Evolutionary conservation across 2,329 filamentous ascomycete species (phyloP).

Genomic region (Cyphellophora europaea): DNA sequence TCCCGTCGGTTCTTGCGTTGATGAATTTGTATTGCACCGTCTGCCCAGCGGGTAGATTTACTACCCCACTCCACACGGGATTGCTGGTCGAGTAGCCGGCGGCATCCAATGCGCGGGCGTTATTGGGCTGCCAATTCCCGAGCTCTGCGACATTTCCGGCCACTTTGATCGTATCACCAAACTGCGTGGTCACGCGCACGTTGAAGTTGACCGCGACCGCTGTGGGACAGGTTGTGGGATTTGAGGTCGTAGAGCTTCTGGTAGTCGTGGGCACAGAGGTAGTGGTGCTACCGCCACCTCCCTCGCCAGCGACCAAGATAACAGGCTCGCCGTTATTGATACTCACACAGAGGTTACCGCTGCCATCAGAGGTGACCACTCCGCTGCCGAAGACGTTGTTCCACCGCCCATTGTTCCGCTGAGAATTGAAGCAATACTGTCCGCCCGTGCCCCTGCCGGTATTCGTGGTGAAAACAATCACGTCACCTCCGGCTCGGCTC

Average conservation of each 20-base stretch:
- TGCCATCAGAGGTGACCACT: background rate
- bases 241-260: too few species aligned
- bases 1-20: constrained; percentile 45
- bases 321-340: background rate
- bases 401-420: constrained; percentile 24
- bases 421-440: background rate
- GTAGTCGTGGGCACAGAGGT: background rate
- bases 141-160: background rate
- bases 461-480: background rate
- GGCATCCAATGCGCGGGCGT: constrained; percentile 49
- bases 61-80: constrained; percentile 51
- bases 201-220: background rate
- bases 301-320: background rate
- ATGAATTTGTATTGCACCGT: constrained; percentile 61
- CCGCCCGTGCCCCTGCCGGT: background rate
- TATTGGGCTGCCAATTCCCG: constrained; percentile 28
- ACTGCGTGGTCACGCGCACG: background rate
- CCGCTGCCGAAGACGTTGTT: background rate
- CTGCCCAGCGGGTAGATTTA: constrained; percentile 47
- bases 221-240: background rate
- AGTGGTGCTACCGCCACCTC: too few species aligned
- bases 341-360: background rate
- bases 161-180: background rate
- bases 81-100: constrained; percentile 49
- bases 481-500: background rate